Percentiles rank a stretch among this genome's conserved stretches.
Conservation (phyloP, 2,329 filamentous ascomycete species). For the Aspergillus sp. region DNA sequence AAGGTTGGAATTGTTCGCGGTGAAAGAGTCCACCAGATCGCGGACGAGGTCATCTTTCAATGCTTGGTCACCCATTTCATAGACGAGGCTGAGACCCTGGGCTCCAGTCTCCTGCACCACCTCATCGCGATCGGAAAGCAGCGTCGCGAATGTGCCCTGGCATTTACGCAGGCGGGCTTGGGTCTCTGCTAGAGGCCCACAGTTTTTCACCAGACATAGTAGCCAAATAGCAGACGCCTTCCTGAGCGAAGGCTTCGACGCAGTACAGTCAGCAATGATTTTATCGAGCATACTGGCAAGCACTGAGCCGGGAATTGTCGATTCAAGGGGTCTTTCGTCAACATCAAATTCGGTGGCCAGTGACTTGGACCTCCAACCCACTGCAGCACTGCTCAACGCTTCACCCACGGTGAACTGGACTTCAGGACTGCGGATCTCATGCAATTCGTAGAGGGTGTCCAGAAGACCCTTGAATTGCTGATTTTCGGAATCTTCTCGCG, state of each 20-base stretch:
- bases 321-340: constrained; percentile 51
- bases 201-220: constrained; percentile 86
- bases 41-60: constrained; percentile 81
- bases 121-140: constrained; percentile 85
- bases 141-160: constrained; percentile 82
- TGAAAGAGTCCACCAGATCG: constrained; percentile 87
- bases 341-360: constrained; percentile 75
- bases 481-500: constrained; percentile 33
- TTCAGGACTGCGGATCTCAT: constrained; percentile 82
- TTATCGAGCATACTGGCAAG: constrained; percentile 65
- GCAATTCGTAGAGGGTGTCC: constrained; percentile 69
- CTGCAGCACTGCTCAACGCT: constrained; percentile 74
- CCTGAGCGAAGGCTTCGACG: constrained; percentile 82
- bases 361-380: constrained; percentile 80
- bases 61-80: constrained; percentile 81
- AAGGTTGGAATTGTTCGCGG: constrained; percentile 62
- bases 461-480: constrained; percentile 52
- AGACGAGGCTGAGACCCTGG: constrained; percentile 84
- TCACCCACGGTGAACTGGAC: constrained; percentile 90
- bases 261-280: constrained; percentile 73
- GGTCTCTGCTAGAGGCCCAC: constrained; percentile 73
- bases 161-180: constrained; percentile 73
- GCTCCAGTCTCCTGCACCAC: constrained; percentile 95
- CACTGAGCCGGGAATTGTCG: constrained; percentile 35
- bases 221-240: constrained; percentile 96